Evolutionary conservation across 2,329 filamentous ascomycete genomes (phyloP).

Genomic region (Madurella mycetomatis): DNA sequence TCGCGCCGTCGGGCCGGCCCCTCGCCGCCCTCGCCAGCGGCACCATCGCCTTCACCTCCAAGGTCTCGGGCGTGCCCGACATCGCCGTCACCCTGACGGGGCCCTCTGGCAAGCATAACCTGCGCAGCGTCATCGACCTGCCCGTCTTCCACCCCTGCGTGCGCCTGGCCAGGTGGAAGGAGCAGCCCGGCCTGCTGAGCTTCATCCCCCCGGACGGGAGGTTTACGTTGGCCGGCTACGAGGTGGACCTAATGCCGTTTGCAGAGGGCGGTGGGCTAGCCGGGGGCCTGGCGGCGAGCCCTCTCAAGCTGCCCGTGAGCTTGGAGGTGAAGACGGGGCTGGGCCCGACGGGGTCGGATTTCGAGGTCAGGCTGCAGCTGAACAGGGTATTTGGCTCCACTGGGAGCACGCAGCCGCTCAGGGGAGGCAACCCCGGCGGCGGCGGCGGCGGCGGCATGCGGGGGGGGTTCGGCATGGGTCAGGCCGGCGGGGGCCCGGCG

Average conservation of each 20-base stretch:
- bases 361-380: conserved; percentile 76
- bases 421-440: conserved; percentile 18
- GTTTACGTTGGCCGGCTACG: conserved; percentile 90
- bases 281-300: conserved; percentile 42
- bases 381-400: conserved; percentile 56
- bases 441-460: conserved; percentile 31
- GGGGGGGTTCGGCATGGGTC: conserved; percentile 40
- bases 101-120: conserved; percentile 72
- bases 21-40: conserved; percentile 85
- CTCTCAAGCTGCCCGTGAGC: conserved; percentile 73
- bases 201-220: conserved; percentile 93
- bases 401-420: conserved; percentile 21
- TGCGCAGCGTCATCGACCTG: conserved; percentile 71
- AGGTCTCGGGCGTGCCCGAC: conserved; percentile 91
- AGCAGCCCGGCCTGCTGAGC: conserved; percentile 84
- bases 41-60: conserved; percentile 89
- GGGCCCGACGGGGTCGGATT: conserved; percentile 72
- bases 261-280: background rate
- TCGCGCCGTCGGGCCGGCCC: conserved; percentile 85
- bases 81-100: conserved; percentile 76
- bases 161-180: conserved; percentile 81
- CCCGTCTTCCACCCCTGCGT: conserved; percentile 97
- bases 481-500: conserved; percentile 46
- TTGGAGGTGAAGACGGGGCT: conserved; percentile 79
- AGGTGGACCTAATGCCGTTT: conserved; percentile 81